Conservation (phyloP, 2,329 filamentous ascomycete genomes). For the Stagonosporopsis cucurbitacearum region DNA sequence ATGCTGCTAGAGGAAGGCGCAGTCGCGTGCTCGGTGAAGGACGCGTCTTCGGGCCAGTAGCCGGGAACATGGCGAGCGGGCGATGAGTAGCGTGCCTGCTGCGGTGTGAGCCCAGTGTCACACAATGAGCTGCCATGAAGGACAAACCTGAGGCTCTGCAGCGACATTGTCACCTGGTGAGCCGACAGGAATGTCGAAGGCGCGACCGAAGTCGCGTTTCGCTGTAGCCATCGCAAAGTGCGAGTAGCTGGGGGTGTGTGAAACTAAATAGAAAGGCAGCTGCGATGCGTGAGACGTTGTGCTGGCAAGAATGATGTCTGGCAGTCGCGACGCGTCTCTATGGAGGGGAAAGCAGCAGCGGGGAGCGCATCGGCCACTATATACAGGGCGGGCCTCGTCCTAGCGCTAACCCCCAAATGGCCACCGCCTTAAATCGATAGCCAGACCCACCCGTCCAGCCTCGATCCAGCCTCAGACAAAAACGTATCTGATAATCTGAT, state of each 20-base stretch:
- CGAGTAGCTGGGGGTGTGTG: conserved; percentile 1
- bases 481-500: neutral
- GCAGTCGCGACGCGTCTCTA: conserved; percentile 18
- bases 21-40: neutral
- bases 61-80: conserved; percentile 20
- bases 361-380: neutral
- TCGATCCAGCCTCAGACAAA: too few species aligned
- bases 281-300: neutral
- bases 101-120: conserved; percentile 24
- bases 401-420: neutral
- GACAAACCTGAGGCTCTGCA: conserved; percentile 29
- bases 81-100: conserved; percentile 13
- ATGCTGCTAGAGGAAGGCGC: neutral
- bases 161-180: conserved; percentile 22
- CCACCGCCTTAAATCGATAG: neutral
- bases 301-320: neutral
- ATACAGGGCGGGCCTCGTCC: neutral
- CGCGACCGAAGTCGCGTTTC: conserved; percentile 26
- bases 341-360: conserved; percentile 6
- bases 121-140: conserved; percentile 12
- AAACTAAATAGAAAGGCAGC: neutral
- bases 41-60: conserved; percentile 23
- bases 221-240: conserved; percentile 14
- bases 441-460: neutral
- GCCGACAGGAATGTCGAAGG: conserved; percentile 24